Conservation (phyloP, 495 filamentous ascomycete species). For the Penicillium robsamsonii region DNA sequence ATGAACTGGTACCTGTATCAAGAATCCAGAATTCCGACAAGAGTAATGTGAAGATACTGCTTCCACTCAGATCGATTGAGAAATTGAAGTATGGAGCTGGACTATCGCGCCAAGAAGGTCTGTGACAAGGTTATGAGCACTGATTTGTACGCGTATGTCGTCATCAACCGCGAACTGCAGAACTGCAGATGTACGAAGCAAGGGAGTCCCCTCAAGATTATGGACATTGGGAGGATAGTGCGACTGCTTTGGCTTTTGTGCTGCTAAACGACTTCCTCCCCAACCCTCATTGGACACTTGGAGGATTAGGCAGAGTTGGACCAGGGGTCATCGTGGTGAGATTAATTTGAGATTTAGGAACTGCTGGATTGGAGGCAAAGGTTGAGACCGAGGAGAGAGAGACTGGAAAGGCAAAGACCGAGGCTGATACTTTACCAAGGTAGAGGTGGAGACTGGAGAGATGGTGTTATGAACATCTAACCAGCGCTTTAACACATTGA, state of each 20-base stretch:
- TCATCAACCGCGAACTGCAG: constrained; percentile 1
- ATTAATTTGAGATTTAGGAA: constrained; percentile 9
- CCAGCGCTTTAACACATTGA: not conserved
- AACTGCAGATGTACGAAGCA: constrained; percentile 10
- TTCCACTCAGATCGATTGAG: constrained; percentile 9
- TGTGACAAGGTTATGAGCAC: constrained; percentile 12
- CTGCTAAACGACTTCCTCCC: constrained; percentile 1
- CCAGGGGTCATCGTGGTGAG: constrained; percentile 10
- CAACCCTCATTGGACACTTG: not conserved
- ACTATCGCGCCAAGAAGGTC: not conserved
- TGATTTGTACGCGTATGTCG: constrained; percentile 14
- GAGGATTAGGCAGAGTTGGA: constrained; percentile 13
- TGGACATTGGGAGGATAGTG: constrained; percentile 15
- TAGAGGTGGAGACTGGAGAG: not conserved
- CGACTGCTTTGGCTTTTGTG: constrained; percentile 12
- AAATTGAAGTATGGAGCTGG: not conserved
- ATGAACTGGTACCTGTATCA: not conserved
- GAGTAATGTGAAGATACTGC: constrained; percentile 8
- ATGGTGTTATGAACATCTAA: not conserved
- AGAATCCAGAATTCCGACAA: constrained; percentile 9
- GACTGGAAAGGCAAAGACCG: not conserved
- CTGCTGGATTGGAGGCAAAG: constrained; percentile 13
- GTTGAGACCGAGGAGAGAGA: not conserved
- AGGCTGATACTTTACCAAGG: not conserved
- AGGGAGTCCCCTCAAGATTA: constrained; percentile 11